These are phyloP conservation scores for Sporothrix mexicana DNA, from an alignment of 2,329 filamentous ascomycete species.

Conservation along the genomic window DNA sequence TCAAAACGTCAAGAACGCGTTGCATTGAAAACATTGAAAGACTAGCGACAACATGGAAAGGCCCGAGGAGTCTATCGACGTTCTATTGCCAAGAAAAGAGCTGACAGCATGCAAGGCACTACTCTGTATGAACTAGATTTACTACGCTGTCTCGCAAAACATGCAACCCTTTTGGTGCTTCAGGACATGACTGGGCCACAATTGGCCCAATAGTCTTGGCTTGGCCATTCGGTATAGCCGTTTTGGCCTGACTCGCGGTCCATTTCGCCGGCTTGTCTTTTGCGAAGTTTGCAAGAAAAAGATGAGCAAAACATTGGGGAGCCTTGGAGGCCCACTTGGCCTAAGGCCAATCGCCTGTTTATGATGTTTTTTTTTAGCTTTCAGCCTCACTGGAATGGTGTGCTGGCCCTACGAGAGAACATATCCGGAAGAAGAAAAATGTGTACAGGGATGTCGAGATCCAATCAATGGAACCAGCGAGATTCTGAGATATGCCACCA, in stretches of 20 bases:
- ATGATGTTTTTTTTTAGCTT: not conserved
- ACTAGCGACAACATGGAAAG: not conserved
- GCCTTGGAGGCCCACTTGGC: not conserved
- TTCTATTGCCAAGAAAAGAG: not conserved
- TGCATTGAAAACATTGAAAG: not conserved
- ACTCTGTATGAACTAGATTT: not conserved
- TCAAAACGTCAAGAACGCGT: not conserved
- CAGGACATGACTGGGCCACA: not conserved
- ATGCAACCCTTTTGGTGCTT: conserved; percentile 3
- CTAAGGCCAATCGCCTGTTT: not conserved
- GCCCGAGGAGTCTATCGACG: not conserved
- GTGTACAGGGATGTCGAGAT: not conserved
- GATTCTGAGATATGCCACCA: not conserved
- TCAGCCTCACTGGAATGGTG: conserved; percentile 17
- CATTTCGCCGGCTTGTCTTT: too few species aligned
- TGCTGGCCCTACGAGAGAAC: not conserved
- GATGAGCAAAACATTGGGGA: too few species aligned
- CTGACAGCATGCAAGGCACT: not conserved
- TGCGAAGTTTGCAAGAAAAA: too few species aligned
- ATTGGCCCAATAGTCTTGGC: conserved; percentile 13
- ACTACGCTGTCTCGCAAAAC: not conserved
- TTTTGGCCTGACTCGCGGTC: conserved; percentile 2
- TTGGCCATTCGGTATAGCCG: not conserved
- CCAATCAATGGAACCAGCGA: not conserved
- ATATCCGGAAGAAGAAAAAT: not conserved